Evolutionary conservation across 148 eudicot species (phyloP).

Genomic region (Salicornia ramosissima): DNA sequence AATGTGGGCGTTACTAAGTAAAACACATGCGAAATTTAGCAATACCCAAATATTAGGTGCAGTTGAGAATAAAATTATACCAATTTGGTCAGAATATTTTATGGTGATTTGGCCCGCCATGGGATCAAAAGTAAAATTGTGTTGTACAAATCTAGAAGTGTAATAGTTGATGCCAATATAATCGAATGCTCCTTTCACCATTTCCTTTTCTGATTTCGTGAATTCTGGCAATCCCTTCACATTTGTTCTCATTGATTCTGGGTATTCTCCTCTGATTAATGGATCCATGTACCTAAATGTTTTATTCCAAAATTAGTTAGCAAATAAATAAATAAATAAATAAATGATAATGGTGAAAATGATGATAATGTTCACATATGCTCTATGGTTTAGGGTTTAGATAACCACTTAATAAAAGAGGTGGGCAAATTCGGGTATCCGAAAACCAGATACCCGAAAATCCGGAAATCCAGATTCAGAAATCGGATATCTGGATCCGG

Average conservation of each 20-base stretch:
- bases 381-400: too few species aligned
- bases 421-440: too few species aligned
- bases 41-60: too few species aligned
- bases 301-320: neutral
- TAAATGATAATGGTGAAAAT: neutral
- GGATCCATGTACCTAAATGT: constrained; percentile 14
- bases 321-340: too few species aligned
- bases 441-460: too few species aligned
- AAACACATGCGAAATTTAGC: too few species aligned
- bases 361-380: too few species aligned
- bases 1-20: too few species aligned
- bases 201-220: neutral
- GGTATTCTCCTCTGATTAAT: constrained; percentile 1
- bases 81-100: neutral
- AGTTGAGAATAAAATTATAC: neutral
- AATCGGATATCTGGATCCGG: too few species aligned
- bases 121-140: neutral
- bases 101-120: neutral
- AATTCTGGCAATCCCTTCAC: constrained; percentile 3
- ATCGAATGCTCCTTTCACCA: constrained; percentile 6
- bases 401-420: too few species aligned
- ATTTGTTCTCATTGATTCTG: neutral
- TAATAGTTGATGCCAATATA: constrained; percentile 17
- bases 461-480: too few species aligned
- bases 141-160: constrained; percentile 5